phyloP scores from a whole-genome alignment of 164 flowering plant species.

The Chimonanthus praecox region DNA sequence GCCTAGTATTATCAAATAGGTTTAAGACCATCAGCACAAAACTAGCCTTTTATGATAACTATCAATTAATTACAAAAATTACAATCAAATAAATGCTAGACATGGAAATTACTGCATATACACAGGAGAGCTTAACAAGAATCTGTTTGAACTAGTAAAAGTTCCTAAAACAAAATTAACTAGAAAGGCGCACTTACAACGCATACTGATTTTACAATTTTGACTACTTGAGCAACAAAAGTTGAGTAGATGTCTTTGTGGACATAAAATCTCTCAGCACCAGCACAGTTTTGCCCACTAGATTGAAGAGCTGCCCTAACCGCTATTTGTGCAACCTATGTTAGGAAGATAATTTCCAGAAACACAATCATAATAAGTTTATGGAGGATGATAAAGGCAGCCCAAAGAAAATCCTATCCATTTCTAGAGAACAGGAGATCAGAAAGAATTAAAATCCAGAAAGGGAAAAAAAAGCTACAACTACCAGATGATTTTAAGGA shows the following conservation, averaged over 20 bases:
- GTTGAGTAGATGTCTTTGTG: slow-evolving; percentile 65
- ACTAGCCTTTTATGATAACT: neutral
- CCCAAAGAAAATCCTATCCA: neutral
- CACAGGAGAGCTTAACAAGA: neutral
- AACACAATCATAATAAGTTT: neutral
- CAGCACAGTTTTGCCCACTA: slow-evolving; percentile 99
- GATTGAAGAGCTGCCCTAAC: slow-evolving; percentile 92
- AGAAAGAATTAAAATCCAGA: slow-evolving; percentile 11
- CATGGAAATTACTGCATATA: neutral
- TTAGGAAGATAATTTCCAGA: neutral
- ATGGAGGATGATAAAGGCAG: neutral
- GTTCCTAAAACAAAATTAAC: neutral
- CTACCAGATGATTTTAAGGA: slow-evolving; percentile 4
- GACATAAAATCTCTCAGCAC: slow-evolving; percentile 98
- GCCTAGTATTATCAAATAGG: neutral
- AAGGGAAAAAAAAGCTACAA: slow-evolving; percentile 1
- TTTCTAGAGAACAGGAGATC: neutral
- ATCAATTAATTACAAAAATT: neutral
- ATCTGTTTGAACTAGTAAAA: neutral
- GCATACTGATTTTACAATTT: slow-evolving; percentile 75
- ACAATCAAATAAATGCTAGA: neutral
- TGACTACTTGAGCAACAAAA: slow-evolving; percentile 73
- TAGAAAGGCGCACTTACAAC: slow-evolving; percentile 52
- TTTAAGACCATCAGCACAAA: neutral
- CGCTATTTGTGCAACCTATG: slow-evolving; percentile 93